phyloP scores from a whole-genome alignment of 2,329 filamentous ascomycete genomes.

The Ophiobolus disseminans region DNA sequence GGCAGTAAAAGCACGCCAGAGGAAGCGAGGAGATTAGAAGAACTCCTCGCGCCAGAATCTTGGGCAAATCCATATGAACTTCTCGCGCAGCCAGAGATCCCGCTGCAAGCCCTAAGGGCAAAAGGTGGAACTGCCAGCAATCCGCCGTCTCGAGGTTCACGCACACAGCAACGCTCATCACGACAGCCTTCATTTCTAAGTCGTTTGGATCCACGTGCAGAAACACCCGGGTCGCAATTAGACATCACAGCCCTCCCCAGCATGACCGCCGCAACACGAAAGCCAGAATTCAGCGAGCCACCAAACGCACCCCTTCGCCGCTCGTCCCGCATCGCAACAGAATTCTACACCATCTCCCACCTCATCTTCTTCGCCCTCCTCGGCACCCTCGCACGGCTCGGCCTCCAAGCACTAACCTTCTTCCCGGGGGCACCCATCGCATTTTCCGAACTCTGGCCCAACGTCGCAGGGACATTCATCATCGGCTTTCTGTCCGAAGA shows the following conservation, averaged over 20 bases:
- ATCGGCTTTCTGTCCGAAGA: conserved; percentile 90
- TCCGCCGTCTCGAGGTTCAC: conserved; percentile 11
- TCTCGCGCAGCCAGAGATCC: conserved; percentile 10
- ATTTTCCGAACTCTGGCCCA: conserved; percentile 84
- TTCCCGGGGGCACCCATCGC: conserved; percentile 79
- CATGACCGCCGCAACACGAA: conserved; percentile 15
- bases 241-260: conserved; percentile 41
- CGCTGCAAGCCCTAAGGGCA: conserved; percentile 6
- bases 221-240: conserved; percentile 22
- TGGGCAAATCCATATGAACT: conserved; percentile 17
- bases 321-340: conserved; percentile 43
- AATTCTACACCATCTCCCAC: conserved; percentile 74
- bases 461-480: conserved; percentile 79
- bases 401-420: conserved; percentile 77
- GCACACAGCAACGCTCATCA: conserved; percentile 11
- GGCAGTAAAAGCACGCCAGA: background rate
- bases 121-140: conserved; percentile 7
- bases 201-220: background rate
- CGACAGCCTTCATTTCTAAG: conserved; percentile 12
- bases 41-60: conserved; percentile 7
- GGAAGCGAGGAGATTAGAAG: conserved; percentile 7
- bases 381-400: conserved; percentile 83
- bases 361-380: conserved; percentile 84
- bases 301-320: conserved; percentile 19
- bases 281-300: background rate